Base-by-base conservation (phyloP, 2,329 filamentous ascomycete species). In the Colletotrichum somersetense region DNA sequence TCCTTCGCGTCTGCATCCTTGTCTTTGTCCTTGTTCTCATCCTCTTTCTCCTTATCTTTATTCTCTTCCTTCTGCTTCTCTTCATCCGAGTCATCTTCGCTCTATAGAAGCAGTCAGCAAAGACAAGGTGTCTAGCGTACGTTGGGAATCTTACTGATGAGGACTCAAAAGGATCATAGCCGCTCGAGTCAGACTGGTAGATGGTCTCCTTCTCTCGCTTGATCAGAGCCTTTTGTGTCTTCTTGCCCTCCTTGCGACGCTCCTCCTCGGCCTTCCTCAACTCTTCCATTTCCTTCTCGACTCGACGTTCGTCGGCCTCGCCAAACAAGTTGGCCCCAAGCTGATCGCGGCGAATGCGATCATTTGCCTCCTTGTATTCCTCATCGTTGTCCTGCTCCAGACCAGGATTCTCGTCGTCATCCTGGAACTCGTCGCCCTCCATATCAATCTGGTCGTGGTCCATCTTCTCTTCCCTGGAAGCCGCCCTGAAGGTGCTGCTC, bases 141-240 rank as follows among this genome's bases (percentile, higher is more conserved):
- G 20, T 30, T 58, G 10, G 50, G 70, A 23, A 35, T 35, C 79
- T 77, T 76, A 82, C 80, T 57, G 79, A 81, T 26, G 78, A 79
- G 57, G 78, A 77, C n/a, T 75, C 77, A 72, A 82, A 82, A 40
- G 82, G 78, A 73, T 82, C 84, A 14, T 81, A 83, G 67, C 86
- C 82, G 8, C 84, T 86, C 23, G 86, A 80, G 57, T 94, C 93
- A 75, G 91, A 92, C 77, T 93, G 93, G 78, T 97, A 97, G 74
- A 96, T 93, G 75, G 91, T 91, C 76, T 97, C 93, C 80, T 94
- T 93, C 81, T 98, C 96, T 64, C 93, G 89, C 82, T 93, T 96
- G 76, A 92, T 91, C 14, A 98, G 86, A 14, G 92, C 91, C 82
- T 97, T 97, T 71, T 93, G 91, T 6, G 95, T 88, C 57, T 89